Conservation (phyloP, 2,329 filamentous ascomycete genomes). For the Trematosphaeria pertusa region DNA sequence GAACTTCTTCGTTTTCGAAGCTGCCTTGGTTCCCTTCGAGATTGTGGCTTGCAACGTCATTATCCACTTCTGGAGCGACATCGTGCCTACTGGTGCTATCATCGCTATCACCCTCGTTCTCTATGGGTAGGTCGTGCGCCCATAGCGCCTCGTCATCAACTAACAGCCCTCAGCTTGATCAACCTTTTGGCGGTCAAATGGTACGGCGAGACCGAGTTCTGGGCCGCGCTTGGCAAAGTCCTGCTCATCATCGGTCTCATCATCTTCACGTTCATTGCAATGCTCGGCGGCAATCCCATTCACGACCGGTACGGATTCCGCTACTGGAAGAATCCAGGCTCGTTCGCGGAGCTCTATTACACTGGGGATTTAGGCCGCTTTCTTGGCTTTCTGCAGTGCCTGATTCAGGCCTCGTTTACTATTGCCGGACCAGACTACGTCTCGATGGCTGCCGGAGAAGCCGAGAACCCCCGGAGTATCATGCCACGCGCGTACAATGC, state of each 20-base stretch:
- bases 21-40: slow-evolving; percentile 71
- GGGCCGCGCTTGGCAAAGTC: slow-evolving; percentile 68
- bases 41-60: slow-evolving; percentile 59
- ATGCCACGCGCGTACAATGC: slow-evolving; percentile 79
- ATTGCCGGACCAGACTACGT: slow-evolving; percentile 59
- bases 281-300: slow-evolving; percentile 81
- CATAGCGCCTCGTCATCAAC: not conserved
- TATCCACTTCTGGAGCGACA: slow-evolving; percentile 58
- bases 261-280: slow-evolving; percentile 75
- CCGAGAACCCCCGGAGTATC: slow-evolving; percentile 53
- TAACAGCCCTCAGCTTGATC: slow-evolving; percentile 53
- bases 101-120: slow-evolving; percentile 66
- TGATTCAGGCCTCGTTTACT: slow-evolving; percentile 65
- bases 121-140: slow-evolving; percentile 59
- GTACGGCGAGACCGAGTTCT: slow-evolving; percentile 70
- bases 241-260: slow-evolving; percentile 56
- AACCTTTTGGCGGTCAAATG: slow-evolving; percentile 68
- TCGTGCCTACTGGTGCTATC: slow-evolving; percentile 65
- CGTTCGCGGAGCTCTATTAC: slow-evolving; percentile 71
- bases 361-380: slow-evolving; percentile 73
- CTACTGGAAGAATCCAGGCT: slow-evolving; percentile 66
- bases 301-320: slow-evolving; percentile 57
- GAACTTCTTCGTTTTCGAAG: slow-evolving; percentile 77
- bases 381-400: slow-evolving; percentile 76
- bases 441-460: slow-evolving; percentile 57